Base-by-base conservation (phyloP, 139 green algal genomes). In the Picochlorum sp. region DNA sequence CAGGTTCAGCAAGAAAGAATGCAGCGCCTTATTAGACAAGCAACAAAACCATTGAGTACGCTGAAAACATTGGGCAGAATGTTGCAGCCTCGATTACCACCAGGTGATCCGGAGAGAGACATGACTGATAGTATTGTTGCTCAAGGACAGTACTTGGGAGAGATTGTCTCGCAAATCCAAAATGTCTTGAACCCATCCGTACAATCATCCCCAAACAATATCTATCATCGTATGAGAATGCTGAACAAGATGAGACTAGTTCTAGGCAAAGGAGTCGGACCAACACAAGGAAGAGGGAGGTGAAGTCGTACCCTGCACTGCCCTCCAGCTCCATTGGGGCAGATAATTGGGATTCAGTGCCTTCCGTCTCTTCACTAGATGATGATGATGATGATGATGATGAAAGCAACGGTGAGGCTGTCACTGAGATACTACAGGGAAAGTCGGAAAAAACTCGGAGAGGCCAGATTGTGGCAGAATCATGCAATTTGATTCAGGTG, bases 11-110 rank as follows among this genome's bases (percentile, higher is more conserved):
- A 71, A 70, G 70, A 44, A 30, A 24, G 69, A 8, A 78, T 79
- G 6, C 66, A 70, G 1, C 63, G 70, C 2, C 71, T 89, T 38
- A 70, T 86, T 47, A 26, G 20, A 13, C 63, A 80, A 62, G 82
- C 68, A 15, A 68, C 64, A 21, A 77, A 79, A 45, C 83, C 83
- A 11, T 70, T 88, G 51, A 70, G 65, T 16, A 70, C 75, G 14
- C 69, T 90, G 15, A 76, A 79, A 63, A 89, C 83, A 1, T 80
- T 90, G 26, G 69, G 73, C 11, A 44, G 58, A 18, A 86, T 88
- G 82, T 79, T 89, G 45, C 57, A 67, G 50, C 80, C 77, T 9
- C 72, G 82, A 16, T 57, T 85, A 60, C 49, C 69, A 24, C 70
- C 69, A 13, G 73, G 71, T 0, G 75, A 85, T 20, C 71, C 76